These are phyloP conservation scores for Trichoderma arundinaceum DNA, from an alignment of 2,329 filamentous ascomycete genomes.

Conservation along the genomic window DNA sequence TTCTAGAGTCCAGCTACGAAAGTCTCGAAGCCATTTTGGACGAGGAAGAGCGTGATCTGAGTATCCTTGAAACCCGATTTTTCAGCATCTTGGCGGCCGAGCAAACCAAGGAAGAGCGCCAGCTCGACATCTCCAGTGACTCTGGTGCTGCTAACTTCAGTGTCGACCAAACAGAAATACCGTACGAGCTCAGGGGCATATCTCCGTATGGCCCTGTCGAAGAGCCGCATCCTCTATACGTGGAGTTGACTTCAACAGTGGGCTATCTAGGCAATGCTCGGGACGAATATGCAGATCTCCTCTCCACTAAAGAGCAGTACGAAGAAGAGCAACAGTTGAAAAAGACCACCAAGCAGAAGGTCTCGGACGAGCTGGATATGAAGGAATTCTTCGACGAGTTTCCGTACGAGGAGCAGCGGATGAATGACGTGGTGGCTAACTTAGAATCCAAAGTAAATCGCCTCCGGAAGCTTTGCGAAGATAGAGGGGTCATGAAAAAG, in stretches of 20 bases:
- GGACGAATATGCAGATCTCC: constrained; percentile 55
- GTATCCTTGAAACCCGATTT: constrained; percentile 46
- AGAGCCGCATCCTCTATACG: constrained; percentile 56
- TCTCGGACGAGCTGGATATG: constrained; percentile 49
- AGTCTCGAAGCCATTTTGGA: constrained; percentile 45
- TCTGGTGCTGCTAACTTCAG: constrained; percentile 24
- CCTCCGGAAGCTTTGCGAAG: constrained; percentile 50
- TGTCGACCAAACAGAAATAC: constrained; percentile 36
- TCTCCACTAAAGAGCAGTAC: constrained; percentile 47
- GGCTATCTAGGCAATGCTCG: constrained; percentile 54
- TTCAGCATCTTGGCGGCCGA: constrained; percentile 47
- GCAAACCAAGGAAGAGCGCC: constrained; percentile 33
- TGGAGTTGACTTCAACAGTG: constrained; percentile 50
- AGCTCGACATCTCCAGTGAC: constrained; percentile 17
- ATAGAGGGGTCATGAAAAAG: constrained; percentile 51
- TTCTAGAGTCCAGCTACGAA: constrained; percentile 47
- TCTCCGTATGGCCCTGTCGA: constrained; percentile 44
- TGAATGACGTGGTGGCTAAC: constrained; percentile 43
- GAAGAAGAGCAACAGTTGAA: constrained; percentile 47
- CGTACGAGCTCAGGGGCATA: constrained; percentile 46
- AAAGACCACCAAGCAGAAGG: constrained; percentile 37
- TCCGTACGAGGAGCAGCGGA: constrained; percentile 44
- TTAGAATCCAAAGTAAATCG: constrained; percentile 44
- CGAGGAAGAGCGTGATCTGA: constrained; percentile 46
- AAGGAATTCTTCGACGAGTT: constrained; percentile 54